phyloP scores from a whole-genome alignment of 1,284 basidiomycete species.

The Inonotus hispidus region DNA sequence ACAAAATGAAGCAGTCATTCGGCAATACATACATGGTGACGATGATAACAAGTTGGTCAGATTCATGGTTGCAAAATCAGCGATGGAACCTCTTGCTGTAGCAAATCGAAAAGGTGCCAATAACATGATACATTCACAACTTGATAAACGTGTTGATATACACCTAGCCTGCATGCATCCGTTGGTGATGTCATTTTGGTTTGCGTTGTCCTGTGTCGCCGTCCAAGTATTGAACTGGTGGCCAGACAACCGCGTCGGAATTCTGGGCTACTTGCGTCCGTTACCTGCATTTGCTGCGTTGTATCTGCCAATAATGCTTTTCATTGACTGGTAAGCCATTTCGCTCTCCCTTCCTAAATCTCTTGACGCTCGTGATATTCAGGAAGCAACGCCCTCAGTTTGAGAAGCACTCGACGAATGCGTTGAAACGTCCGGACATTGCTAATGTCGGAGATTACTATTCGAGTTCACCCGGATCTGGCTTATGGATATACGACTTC shows the following conservation, averaged over 20 bases:
- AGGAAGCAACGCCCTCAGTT: conserved; percentile 71
- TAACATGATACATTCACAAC: not conserved
- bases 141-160: not conserved
- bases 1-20: conserved; percentile 9
- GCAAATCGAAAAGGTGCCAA: conserved; percentile 60
- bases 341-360: not conserved
- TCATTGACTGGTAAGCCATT: conserved; percentile 59
- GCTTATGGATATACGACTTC: conserved; percentile 65
- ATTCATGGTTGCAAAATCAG: conserved; percentile 63
- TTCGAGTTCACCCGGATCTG: conserved; percentile 50
- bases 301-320: conserved; percentile 60
- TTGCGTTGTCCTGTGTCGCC: conserved; percentile 51
- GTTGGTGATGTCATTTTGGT: conserved; percentile 52
- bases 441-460: conserved; percentile 53
- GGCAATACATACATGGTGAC: conserved; percentile 4
- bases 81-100: conserved; percentile 64
- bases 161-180: conserved; percentile 38
- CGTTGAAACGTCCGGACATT: conserved; percentile 57
- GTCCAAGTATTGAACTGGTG: conserved; percentile 61
- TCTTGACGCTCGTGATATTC: not conserved
- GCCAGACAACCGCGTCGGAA: conserved; percentile 42
- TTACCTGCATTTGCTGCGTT: conserved; percentile 61
- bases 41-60: conserved; percentile 55
- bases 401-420: conserved; percentile 47
- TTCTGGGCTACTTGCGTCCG: conserved; percentile 49